Base-by-base conservation (phyloP, 2,329 filamentous ascomycete species). In the Stagonosporopsis tanaceti region DNA sequence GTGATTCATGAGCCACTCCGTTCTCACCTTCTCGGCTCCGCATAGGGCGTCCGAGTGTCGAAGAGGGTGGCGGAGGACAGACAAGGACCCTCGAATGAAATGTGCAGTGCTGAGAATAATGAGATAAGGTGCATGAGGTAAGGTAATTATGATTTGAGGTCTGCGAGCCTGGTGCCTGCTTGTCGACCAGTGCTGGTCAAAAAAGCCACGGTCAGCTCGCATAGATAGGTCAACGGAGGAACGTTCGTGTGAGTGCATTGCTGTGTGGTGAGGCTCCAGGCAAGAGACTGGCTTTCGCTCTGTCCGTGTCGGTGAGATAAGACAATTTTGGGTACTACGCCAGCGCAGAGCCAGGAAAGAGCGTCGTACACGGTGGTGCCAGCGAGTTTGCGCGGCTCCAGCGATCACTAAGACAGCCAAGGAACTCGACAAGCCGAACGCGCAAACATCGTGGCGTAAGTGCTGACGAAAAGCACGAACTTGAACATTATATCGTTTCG, bases 401-500 rank as follows among this genome's bases (percentile, higher is more conserved):
- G 37, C 9, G 6, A 37, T 17, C 15, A 37, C 7, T 4, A 9
- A 40, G 2, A 15, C 12, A 24, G n/a, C 14, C n/a, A 15, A 12
- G 1, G 20, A 35, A 4, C n/a, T 32, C n/a, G 27, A 15, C 17
- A 9, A 9, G 17, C 17, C 3, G 12, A 34, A 46, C 28, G 17
- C 17, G 17, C 20, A 11, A 35, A 35, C n/a, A n/a, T 35, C 12
- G 22, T 8, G 30, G 7, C 34, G 3, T 20, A 6, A 35, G n/a
- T 2, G 20, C 12, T 8, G 2, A 2, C 7, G 14, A 8, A 15
- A 20, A 8, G 7, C 0, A 47, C 24, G 14, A 25, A 24, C 9
- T 8, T 59, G 60, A 59, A 57, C 56, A 61, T 61, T 53, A 59
- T 56, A 60, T 59, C 61, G 47, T 63, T 61, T 61, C 59, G 59